Evolutionary conservation across 2,329 filamentous ascomycete species (phyloP).

Genomic region (Trichoderma pleuroti): DNA sequence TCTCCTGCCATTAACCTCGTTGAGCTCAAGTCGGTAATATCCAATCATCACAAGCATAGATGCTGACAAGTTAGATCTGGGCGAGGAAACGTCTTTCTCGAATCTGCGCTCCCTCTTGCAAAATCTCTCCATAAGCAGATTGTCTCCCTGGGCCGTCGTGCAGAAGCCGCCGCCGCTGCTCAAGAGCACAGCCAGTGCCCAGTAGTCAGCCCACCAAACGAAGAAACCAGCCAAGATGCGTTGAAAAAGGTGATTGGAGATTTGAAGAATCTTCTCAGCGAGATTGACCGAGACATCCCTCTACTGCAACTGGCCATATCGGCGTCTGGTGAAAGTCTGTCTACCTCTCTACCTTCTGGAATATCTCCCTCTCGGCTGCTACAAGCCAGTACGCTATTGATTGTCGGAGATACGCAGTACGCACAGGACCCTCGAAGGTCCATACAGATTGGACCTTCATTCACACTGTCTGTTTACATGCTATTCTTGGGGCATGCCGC

Average conservation of each 20-base stretch:
- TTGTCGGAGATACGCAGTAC: slow-evolving; percentile 81
- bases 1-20: slow-evolving; percentile 90
- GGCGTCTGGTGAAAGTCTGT: slow-evolving; percentile 84
- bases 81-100: slow-evolving; percentile 59
- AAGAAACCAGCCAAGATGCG: slow-evolving; percentile 49
- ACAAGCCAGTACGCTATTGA: slow-evolving; percentile 89
- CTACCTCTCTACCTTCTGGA: slow-evolving; percentile 71
- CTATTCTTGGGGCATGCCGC: slow-evolving; percentile 77
- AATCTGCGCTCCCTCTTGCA: slow-evolving; percentile 79
- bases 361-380: slow-evolving; percentile 88
- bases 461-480: slow-evolving; percentile 90
- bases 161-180: slow-evolving; percentile 65
- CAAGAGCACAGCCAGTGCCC: slow-evolving; percentile 49
- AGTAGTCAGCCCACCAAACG: slow-evolving; percentile 39
- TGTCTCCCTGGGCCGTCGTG: slow-evolving; percentile 68
- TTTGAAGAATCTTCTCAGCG: slow-evolving; percentile 68
- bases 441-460: slow-evolving; percentile 82
- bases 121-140: slow-evolving; percentile 82
- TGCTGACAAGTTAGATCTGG: slow-evolving; percentile 39
- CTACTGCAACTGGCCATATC: slow-evolving; percentile 91
- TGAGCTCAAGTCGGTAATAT: slow-evolving; percentile 67
- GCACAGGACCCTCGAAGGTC: slow-evolving; percentile 58
- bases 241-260: slow-evolving; percentile 68
- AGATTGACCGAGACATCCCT: slow-evolving; percentile 88
- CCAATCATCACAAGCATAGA: not conserved